Evolutionary conservation across 768 basidiomycete species (phyloP).

Genomic region (Termitomyces sp.): DNA sequence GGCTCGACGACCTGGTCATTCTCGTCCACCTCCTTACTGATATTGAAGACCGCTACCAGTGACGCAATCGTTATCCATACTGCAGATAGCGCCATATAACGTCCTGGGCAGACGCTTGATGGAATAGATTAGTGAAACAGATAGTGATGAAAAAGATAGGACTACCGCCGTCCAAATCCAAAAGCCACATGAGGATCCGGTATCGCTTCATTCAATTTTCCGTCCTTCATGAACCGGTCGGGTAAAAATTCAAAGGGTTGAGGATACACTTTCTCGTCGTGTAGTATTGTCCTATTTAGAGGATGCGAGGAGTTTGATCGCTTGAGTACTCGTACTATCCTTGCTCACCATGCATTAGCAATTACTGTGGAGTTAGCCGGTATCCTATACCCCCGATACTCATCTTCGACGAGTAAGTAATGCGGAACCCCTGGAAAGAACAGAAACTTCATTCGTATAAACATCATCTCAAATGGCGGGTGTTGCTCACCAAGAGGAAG

Average conservation of each 20-base stretch:
- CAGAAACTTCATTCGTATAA: background rate
- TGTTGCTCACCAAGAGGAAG: background rate
- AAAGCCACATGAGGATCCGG: background rate
- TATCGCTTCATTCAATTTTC: background rate
- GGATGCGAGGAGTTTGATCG: background rate
- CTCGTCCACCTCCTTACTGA: constrained; percentile 17
- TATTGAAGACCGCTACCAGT: constrained; percentile 25
- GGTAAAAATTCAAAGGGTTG: background rate
- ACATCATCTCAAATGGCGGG: background rate
- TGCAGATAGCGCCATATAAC: constrained; percentile 25
- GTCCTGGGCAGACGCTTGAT: constrained; percentile 30
- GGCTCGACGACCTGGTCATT: constrained; percentile 14
- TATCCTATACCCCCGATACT: background rate
- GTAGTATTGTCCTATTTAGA: background rate
- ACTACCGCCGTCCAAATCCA: background rate
- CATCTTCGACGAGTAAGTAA: background rate
- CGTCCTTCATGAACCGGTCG: background rate
- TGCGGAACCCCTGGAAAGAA: background rate
- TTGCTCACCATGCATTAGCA: background rate
- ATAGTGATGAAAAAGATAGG: background rate
- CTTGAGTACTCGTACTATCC: background rate
- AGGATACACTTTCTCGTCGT: background rate
- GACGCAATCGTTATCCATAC: constrained; percentile 27
- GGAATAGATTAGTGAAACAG: background rate
- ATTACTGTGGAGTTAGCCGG: background rate